A percentile compares a stretch with the other conserved stretches of the same genome.
phyloP scores from a whole-genome alignment of 192 early-diverging fungal species.

The Podila clonocystis region DNA sequence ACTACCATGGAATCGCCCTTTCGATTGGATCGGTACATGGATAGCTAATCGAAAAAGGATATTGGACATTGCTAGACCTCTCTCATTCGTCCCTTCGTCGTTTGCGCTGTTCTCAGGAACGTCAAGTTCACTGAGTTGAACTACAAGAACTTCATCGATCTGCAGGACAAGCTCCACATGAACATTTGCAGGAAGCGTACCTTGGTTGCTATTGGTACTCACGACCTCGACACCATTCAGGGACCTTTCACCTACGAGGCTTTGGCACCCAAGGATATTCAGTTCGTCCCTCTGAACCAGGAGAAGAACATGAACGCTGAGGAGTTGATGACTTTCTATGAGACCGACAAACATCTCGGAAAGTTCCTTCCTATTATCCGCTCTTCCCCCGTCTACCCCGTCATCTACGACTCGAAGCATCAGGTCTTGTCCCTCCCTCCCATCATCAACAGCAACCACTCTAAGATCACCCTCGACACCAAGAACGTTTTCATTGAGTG shows the following conservation, averaged over 20 bases:
- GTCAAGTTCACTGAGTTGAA: constrained; percentile 82
- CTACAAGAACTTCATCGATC: constrained; percentile 97
- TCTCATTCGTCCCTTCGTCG: constrained; percentile 85
- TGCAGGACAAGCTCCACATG: constrained; percentile 98
- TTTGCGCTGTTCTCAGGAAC: constrained; percentile 90
- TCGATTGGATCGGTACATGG: not conserved
- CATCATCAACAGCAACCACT: constrained; percentile 98
- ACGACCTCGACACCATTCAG: constrained; percentile 94
- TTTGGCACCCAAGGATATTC: constrained; percentile 86
- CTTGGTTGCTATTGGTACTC: constrained; percentile 96
- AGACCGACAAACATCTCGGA: constrained; percentile 84
- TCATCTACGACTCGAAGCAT: constrained; percentile 87
- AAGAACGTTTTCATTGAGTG: constrained; percentile 98
- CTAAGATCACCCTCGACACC: constrained; percentile 94
- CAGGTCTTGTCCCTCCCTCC: constrained; percentile 95
- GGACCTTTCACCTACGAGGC: constrained; percentile 98
- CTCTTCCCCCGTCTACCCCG: constrained; percentile 89
- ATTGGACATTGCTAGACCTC: constrained; percentile 67
- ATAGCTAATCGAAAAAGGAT: no score
- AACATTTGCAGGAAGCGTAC: constrained; percentile 97
- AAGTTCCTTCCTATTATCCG: constrained; percentile 95
- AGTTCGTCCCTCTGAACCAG: constrained; percentile 94
- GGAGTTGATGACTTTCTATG: constrained; percentile 92
- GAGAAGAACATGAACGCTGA: constrained; percentile 85
- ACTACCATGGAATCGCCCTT: not conserved